Percentiles rank a stretch among this genome's conserved stretches.
These are phyloP conservation scores for Fusarium cicatricum DNA, from an alignment of 2,329 filamentous ascomycete genomes.

Conservation along the genomic window DNA sequence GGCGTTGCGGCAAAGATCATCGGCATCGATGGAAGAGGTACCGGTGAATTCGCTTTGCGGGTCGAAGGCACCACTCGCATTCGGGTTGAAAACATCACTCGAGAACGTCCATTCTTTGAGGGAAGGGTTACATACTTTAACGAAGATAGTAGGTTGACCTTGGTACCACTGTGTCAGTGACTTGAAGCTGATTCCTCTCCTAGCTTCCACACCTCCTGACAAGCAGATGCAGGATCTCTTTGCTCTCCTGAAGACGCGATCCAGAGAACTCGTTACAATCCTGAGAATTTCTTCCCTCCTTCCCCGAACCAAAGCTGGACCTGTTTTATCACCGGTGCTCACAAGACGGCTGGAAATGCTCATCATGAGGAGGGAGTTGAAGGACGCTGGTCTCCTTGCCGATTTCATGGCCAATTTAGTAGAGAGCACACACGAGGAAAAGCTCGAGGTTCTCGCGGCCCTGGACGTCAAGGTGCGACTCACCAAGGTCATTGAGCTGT, in stretches of 20 bases:
- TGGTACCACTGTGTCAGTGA: not conserved
- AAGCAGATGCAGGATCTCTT: constrained; percentile 76
- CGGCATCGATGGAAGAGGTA: constrained; percentile 77
- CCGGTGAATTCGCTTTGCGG: constrained; percentile 80
- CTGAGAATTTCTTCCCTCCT: constrained; percentile 87
- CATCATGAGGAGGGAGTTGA: constrained; percentile 81
- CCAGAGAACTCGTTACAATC: constrained; percentile 84
- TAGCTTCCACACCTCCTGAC: constrained; percentile 54
- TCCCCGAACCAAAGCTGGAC: constrained; percentile 69
- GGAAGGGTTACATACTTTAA: constrained; percentile 76
- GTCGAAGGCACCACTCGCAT: constrained; percentile 87
- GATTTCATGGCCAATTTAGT: constrained; percentile 98
- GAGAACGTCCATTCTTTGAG: constrained; percentile 87
- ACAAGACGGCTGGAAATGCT: constrained; percentile 87
- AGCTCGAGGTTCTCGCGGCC: constrained; percentile 84
- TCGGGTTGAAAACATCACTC: constrained; percentile 68
- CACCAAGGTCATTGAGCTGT: constrained; percentile 81
- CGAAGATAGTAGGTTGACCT: constrained; percentile 66
- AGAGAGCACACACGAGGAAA: constrained; percentile 88
- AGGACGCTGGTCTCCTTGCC: constrained; percentile 84
- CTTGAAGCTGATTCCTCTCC: constrained; percentile 11
- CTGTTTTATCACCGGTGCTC: constrained; percentile 80
- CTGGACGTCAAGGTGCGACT: constrained; percentile 81
- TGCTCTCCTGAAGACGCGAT: constrained; percentile 81
- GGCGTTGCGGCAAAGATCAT: constrained; percentile 83